Percentiles rank a stretch among this genome's conserved stretches.
These are phyloP conservation scores for Ceratocystis variospora DNA, from an alignment of 2,329 filamentous ascomycete species.

Conservation along the genomic window DNA sequence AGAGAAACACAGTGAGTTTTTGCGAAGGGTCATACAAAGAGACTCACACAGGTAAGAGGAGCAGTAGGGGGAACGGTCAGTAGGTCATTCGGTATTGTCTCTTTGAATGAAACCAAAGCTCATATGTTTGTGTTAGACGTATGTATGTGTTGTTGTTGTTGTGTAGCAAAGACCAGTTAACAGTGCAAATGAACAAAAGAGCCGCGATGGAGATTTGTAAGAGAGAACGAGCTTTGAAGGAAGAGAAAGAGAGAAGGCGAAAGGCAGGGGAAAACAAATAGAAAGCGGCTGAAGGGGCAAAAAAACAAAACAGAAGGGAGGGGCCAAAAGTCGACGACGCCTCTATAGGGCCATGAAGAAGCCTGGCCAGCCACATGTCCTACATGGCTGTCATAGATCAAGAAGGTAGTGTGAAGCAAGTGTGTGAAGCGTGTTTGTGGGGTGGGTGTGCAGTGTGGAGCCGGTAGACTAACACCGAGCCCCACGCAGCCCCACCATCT, in stretches of 20 bases:
- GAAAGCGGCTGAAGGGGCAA: neutral
- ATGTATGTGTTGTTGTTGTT: neutral
- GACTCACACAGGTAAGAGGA: neutral
- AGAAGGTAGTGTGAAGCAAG: neutral
- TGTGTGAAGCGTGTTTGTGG: neutral
- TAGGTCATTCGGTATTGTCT: neutral
- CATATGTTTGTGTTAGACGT: neutral
- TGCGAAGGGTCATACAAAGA: neutral
- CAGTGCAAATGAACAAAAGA: neutral
- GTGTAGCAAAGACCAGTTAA: neutral
- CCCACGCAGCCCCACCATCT: neutral
- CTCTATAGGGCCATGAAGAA: neutral
- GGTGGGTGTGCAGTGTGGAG: neutral
- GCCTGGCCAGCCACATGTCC: neutral
- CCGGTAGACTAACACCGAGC: neutral
- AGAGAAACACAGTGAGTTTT: neutral
- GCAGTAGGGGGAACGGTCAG: neutral
- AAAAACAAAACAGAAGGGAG: neutral
- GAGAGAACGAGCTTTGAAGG: neutral
- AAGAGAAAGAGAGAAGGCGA: neutral
- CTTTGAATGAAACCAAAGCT: neutral
- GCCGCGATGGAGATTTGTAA: neutral
- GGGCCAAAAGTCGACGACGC: neutral
- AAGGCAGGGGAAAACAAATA: neutral
- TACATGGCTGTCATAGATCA: neutral